Conservation (phyloP, 2,329 filamentous ascomycete species). For the Fusarium aywerte region DNA sequence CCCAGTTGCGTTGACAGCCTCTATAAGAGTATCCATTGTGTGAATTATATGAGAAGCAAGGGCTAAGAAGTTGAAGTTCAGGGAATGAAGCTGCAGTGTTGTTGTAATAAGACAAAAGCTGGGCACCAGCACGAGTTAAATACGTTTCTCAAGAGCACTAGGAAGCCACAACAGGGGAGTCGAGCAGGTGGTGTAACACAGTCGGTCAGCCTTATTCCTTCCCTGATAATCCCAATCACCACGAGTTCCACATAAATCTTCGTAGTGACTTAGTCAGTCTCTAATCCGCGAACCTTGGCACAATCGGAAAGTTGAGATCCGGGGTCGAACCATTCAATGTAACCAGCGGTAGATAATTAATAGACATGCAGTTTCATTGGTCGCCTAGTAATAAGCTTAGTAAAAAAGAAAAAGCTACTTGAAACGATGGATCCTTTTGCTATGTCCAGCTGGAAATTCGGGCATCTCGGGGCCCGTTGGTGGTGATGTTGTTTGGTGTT, state of each 20-base stretch:
- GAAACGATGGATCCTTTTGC: conserved; percentile 6
- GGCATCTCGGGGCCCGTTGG: conserved; percentile 15
- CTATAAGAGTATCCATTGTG: conserved; percentile 29
- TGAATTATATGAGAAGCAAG: not conserved
- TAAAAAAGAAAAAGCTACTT: not conserved
- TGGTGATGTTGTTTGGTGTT: not conserved
- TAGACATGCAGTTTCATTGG: conserved; percentile 15
- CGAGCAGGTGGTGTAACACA: not conserved
- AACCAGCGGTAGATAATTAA: not conserved
- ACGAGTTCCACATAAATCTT: not conserved
- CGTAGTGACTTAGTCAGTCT: not conserved
- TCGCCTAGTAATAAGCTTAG: not conserved
- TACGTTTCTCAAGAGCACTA: not conserved
- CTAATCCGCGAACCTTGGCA: conserved; percentile 22
- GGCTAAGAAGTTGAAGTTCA: not conserved
- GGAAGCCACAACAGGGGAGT: not conserved
- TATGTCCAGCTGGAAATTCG: conserved; percentile 6
- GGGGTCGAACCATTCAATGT: conserved; percentile 29
- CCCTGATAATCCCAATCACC: conserved; percentile 2
- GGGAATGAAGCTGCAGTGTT: not conserved
- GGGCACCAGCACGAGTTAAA: not conserved
- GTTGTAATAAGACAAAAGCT: not conserved
- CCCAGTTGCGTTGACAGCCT: conserved; percentile 13
- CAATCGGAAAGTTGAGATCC: conserved; percentile 37
- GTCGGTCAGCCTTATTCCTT: not conserved